Evolutionary conservation across 1,284 basidiomycete species (phyloP), one percentile per base, ranked within the genome.

Genomic region (Xerocomus tenax): DNA sequence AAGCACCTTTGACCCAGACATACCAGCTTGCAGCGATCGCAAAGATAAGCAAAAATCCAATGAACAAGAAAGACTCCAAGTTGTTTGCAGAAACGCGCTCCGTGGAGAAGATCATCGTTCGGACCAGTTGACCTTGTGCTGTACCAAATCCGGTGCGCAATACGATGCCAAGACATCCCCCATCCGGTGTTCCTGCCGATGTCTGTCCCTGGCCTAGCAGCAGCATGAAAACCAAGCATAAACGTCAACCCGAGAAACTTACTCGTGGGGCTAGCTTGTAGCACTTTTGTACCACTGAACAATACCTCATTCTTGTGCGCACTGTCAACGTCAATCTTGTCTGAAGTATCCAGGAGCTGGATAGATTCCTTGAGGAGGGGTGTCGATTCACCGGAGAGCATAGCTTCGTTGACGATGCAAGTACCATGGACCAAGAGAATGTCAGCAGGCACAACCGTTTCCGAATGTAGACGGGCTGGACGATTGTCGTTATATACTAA

Each of bases 51-150:
- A 97, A 72, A 78, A 97, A 97, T 1, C 90, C 92, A 54, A 97
- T 95, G 73, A 97, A 97, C 50, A 96, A 69, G 81, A 96, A 96
- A 2, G 82, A 85, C 65, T 97, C 94, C 52, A 87, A 54, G 68
- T 93, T 97, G 73, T 96, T 96, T 30, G 93, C 94, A 10, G 90
- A 91, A 18, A 97, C 84, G 15, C 91, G 86, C 63, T 97, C 93
- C 1, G 90, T 92, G 4, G 90, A 93, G 73, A 96, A 97, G 55
- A 97, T 92, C 93, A 97, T 97, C 1, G 93, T 97, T 57, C 93
- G 77, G 32, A 97, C 91, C 41, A 97, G 81, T 68, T 95, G 91
- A 46, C 94, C 93, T 68, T 97, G 94, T 1, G 91, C 84, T 3
- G 94, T 97, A 19, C 94, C 93, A 64, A 97, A 97, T 4, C 94